phyloP scores from a whole-genome alignment of 768 basidiomycete genomes.

The Podaxis sp. region DNA sequence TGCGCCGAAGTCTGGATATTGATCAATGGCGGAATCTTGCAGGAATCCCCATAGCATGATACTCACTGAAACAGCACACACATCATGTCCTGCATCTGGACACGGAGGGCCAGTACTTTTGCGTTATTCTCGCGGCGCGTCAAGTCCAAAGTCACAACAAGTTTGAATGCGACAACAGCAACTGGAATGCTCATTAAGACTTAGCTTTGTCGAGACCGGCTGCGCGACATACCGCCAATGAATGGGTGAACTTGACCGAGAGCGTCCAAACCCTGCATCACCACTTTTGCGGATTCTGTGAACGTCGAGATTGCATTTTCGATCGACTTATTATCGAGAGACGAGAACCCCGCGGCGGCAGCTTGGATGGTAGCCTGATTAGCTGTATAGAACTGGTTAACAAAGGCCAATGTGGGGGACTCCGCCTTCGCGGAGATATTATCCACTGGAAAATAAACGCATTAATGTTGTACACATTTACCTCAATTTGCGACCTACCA shows the following conservation, averaged over 20 bases:
- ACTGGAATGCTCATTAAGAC: conserved; percentile 24
- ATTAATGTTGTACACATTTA: no score
- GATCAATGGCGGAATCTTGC: background rate
- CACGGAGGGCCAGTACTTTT: conserved; percentile 43
- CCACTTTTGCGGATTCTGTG: conserved; percentile 19
- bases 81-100: conserved; percentile 54
- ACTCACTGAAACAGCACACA: conserved; percentile 43
- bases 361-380: conserved; percentile 1
- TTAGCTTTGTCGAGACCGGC: background rate
- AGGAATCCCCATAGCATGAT: background rate
- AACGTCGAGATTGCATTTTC: conserved; percentile 10
- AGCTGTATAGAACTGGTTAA: conserved; percentile 1
- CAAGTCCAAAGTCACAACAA: conserved; percentile 47
- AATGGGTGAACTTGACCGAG: conserved; percentile 37
- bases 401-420: background rate
- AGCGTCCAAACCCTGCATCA: conserved; percentile 32
- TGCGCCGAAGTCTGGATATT: conserved; percentile 28
- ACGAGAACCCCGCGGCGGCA: conserved; percentile 3
- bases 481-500: background rate
- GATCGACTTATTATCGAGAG: conserved; percentile 5
- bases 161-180: conserved; percentile 49
- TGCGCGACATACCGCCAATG: conserved; percentile 29
- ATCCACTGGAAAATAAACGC: background rate
- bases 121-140: conserved; percentile 53
- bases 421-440: background rate